Evolutionary conservation across 176 grass and related monocot genomes (phyloP).

Genomic region (Tuctoria greenei): DNA sequence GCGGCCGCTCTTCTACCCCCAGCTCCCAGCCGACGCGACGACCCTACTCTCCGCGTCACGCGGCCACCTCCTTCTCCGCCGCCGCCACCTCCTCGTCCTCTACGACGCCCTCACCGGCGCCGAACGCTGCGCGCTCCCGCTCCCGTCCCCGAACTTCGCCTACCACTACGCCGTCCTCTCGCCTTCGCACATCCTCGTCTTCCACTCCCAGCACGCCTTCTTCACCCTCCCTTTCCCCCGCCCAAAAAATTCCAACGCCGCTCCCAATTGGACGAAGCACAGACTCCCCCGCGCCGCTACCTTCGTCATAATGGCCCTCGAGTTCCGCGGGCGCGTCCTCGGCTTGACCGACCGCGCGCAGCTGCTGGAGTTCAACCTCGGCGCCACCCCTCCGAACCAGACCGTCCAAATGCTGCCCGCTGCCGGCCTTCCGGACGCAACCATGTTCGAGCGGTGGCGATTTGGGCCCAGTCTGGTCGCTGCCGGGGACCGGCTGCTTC

Average conservation of each 20-base stretch:
- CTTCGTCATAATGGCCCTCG: constrained; percentile 17
- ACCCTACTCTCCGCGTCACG: constrained; percentile 24
- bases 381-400: background rate
- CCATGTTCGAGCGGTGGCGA: constrained; percentile 11
- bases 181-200: constrained; percentile 43
- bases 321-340: constrained; percentile 40
- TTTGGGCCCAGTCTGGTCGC: constrained; percentile 31
- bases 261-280: constrained; percentile 31
- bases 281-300: constrained; percentile 37
- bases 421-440: constrained; percentile 38
- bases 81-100: constrained; percentile 21
- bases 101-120: constrained; percentile 26
- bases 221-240: constrained; percentile 7
- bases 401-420: constrained; percentile 22
- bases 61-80: constrained; percentile 31
- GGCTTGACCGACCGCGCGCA: constrained; percentile 43
- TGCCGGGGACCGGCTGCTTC: constrained; percentile 28
- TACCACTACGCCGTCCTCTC: constrained; percentile 41
- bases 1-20: background rate
- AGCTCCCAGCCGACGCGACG: background rate
- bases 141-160: constrained; percentile 34
- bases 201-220: constrained; percentile 50
- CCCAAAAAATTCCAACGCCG: background rate
- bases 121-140: background rate
- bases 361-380: constrained; percentile 43